Percentiles rank a stretch among this genome's conserved stretches.
These are phyloP conservation scores for Debaryomyces hansenii DNA, from an alignment of 805 yeast species.

Conservation along the genomic window DNA sequence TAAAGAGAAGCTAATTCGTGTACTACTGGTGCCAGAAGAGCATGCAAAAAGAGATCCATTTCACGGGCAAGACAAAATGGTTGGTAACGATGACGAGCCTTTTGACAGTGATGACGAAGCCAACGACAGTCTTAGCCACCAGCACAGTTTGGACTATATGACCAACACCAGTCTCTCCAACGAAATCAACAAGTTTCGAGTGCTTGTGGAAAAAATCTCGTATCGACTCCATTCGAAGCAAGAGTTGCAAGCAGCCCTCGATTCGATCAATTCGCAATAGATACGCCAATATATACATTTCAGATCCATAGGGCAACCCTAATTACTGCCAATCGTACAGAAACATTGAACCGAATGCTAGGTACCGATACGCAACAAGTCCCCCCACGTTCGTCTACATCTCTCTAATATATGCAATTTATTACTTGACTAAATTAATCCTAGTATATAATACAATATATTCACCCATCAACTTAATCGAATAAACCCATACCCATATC, in stretches of 20 bases:
- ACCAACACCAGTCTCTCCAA: neutral
- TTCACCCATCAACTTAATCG: conserved; percentile 58
- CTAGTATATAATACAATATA: neutral
- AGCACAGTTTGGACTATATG: neutral
- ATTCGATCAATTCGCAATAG: neutral
- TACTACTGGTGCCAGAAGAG: conserved; percentile 1
- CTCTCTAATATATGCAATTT: neutral
- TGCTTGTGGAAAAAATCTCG: conserved; percentile 12
- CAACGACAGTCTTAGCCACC: neutral
- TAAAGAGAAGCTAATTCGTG: conserved; percentile 6
- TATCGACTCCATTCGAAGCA: conserved; percentile 5
- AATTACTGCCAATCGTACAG: no score
- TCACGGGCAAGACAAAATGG: no score
- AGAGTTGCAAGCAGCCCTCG: neutral
- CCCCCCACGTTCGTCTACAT: neutral
- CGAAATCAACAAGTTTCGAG: conserved; percentile 25
- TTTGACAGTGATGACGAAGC: conserved; percentile 22
- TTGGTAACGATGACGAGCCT: neutral
- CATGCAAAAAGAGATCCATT: neutral
- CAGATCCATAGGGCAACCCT: no score
- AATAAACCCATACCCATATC: conserved; percentile 97
- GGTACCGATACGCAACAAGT: no score
- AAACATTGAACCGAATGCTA: no score
- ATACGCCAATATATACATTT: no score
- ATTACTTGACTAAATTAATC: neutral